phyloP scores from a whole-genome alignment of 108 stramenopile genomes.

The Cyclostephanos tholiformis region DNA sequence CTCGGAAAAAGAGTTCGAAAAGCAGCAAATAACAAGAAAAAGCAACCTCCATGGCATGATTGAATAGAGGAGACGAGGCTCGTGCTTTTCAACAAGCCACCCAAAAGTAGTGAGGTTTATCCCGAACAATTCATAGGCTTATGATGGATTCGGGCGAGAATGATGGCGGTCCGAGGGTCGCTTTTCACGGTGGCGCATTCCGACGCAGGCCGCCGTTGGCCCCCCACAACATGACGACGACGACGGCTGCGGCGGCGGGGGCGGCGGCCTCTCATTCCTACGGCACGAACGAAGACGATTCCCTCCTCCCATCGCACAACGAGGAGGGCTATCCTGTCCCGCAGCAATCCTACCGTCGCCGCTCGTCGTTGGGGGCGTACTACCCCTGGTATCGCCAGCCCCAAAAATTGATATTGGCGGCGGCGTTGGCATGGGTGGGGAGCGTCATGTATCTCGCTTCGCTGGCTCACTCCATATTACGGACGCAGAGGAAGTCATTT shows the following conservation, averaged over 20 bases:
- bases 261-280: conserved; percentile 18
- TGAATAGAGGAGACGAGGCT: no score
- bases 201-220: conserved; percentile 22
- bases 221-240: neutral
- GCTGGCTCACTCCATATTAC: conserved; percentile 37
- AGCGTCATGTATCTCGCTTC: conserved; percentile 40
- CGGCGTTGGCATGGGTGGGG: conserved; percentile 29
- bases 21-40: no score
- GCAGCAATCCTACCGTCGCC: conserved; percentile 5
- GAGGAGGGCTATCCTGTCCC: conserved; percentile 7
- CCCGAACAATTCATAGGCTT: no score
- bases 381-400: conserved; percentile 34
- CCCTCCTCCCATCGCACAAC: conserved; percentile 20
- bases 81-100: no score
- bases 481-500: conserved; percentile 12
- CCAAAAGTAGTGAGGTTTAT: no score
- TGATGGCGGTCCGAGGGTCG: neutral
- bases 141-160: conserved; percentile 5
- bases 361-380: neutral
- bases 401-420: conserved; percentile 22
- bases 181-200: neutral
- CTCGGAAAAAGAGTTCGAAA: no score
- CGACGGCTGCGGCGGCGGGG: conserved; percentile 1
- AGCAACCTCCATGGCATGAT: no score
- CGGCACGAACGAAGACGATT: conserved; percentile 33